These are phyloP conservation scores for Colletotrichum sansevieriae DNA, from an alignment of 2,329 filamentous ascomycete species.

Conservation along the genomic window DNA sequence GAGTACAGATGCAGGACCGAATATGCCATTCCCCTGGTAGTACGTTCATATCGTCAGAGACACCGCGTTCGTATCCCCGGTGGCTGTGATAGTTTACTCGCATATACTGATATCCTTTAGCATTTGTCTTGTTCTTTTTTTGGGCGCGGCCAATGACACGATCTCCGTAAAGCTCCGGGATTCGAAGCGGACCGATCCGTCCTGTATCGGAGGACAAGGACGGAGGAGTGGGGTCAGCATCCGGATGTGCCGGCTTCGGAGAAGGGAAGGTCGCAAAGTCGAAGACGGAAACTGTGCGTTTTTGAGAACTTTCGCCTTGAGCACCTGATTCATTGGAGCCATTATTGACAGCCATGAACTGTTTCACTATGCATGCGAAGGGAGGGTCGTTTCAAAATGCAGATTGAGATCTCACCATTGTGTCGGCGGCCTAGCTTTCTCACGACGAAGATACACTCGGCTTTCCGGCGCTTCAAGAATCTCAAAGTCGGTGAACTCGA, in stretches of 20 bases:
- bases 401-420: constrained; percentile 40
- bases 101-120: constrained; percentile 42
- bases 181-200: constrained; percentile 11
- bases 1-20: constrained; percentile 36
- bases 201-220: background rate
- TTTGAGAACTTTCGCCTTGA: background rate
- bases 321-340: background rate
- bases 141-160: constrained; percentile 43
- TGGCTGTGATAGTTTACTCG: constrained; percentile 42
- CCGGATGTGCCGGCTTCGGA: background rate
- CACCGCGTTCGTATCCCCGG: too few relatives aligned
- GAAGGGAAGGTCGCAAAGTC: constrained; percentile 28
- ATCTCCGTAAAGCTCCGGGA: constrained; percentile 48
- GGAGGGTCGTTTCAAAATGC: background rate
- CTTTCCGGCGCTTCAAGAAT: constrained; percentile 37
- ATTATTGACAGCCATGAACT: constrained; percentile 32
- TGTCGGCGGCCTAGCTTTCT: constrained; percentile 44
- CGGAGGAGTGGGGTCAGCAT: background rate
- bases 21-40: constrained; percentile 47
- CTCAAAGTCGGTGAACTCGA: background rate
- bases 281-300: constrained; percentile 23
- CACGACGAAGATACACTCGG: constrained; percentile 45
- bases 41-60: background rate
- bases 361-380: constrained; percentile 14
- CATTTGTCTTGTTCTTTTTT: constrained; percentile 27